Base-by-base conservation (phyloP, 2,329 filamentous ascomycete genomes). In the Verticillium isaacii region DNA sequence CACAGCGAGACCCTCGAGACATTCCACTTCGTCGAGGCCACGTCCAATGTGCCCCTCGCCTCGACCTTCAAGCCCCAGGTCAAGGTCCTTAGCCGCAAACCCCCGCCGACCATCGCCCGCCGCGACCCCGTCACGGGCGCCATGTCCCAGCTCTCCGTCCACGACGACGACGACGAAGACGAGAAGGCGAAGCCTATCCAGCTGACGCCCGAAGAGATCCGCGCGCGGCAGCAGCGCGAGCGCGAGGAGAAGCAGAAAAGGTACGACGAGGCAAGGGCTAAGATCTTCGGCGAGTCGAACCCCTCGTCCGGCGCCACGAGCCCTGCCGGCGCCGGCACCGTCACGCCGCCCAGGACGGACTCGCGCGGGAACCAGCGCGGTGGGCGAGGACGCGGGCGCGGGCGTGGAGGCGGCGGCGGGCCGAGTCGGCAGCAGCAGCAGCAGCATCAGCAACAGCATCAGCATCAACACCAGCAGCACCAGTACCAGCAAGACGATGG, bases 231-330 rank as follows among this genome's bases (percentile, higher is more conserved):
- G 60, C 87, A 92, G 72, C 83, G 85, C 57, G 92, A 96, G 68
- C 85, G 88, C 11, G 93, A 96, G 71, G 93, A 96, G 77, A 97
- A 95, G 78, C 91, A 96, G 78, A 88, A 88, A 61, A 90, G 90
- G 64, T 97, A 97, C 73, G 91, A 96, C 64, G 93, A 97, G 77
- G 91, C 89, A 6, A 85, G 94, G 34, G 92, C 94, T 68, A 90
- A 93, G 72, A 89, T 97, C 61, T 94, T 97, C 74, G 93, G 93
- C 23, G 86, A 85, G 37, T 77, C 79, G 11, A 78, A 75, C 37
- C 74, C 79, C 11, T 79, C 79, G 8, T 84, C 88, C 0, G 85
- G 87, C 1, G 80, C 82, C 8, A 88, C 87, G 4, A 86, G 86
- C 4, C 86, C 88, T 0, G 41, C n/a, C 8, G 41, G 41, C 1